These are phyloP conservation scores for Sodiomyces alkalinus DNA, from an alignment of 2,329 filamentous ascomycete genomes.

Conservation along the genomic window DNA sequence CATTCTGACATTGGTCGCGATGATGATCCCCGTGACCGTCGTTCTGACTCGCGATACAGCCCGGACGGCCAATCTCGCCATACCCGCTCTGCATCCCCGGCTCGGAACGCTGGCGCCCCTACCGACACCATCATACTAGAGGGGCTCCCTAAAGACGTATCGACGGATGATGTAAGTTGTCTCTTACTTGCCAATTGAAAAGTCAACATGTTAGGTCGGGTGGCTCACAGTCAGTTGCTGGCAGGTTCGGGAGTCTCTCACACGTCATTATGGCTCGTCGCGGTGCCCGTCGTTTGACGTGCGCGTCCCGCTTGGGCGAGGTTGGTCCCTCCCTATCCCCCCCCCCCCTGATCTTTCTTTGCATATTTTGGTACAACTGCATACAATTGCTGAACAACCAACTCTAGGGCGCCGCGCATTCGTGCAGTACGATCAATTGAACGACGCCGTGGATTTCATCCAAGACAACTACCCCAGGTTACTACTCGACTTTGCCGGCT, in stretches of 20 bases:
- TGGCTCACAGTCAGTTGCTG: no score
- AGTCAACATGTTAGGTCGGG: neutral
- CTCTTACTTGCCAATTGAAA: no score
- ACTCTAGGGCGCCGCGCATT: constrained; percentile 26
- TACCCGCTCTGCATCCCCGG: constrained; percentile 12
- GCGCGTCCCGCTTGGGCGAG: constrained; percentile 16
- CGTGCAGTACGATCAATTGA: constrained; percentile 24
- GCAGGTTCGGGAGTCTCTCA: constrained; percentile 22
- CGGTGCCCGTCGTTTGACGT: constrained; percentile 23
- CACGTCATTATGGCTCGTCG: constrained; percentile 17
- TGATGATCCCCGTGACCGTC: no score
- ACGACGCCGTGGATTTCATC: constrained; percentile 25
- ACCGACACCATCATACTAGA: constrained; percentile 40
- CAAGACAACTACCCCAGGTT: constrained; percentile 26
- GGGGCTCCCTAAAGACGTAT: constrained; percentile 32
- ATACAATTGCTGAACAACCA: neutral
- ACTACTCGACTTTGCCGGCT: constrained; percentile 17
- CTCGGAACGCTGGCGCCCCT: constrained; percentile 23
- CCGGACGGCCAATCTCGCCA: no score
- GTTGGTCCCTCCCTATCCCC: neutral
- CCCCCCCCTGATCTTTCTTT: no score
- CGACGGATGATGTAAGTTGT: constrained; percentile 34
- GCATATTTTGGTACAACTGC: constrained; percentile 4
- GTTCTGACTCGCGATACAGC: no score
- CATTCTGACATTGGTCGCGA: no score